phyloP scores from a whole-genome alignment of 164 flowering plant species.

The Vitis vinifera region ASM3070453v1 NC_081809.1:5075001-5075500 shows the following conservation, averaged over 20 bases:
- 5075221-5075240: neutral
- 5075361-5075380: too few species aligned
- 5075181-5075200: conserved; percentile 96
- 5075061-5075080: conserved; percentile 75
- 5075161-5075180: conserved; percentile 85
- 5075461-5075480: too few species aligned
- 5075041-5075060: conserved; percentile 78
- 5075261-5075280: too few species aligned
- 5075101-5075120: conserved; percentile 93
- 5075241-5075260: neutral
- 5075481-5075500: too few species aligned
- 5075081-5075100: conserved; percentile 76
- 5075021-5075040: conserved; percentile 77
- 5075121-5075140: conserved; percentile 74
- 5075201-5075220: conserved; percentile 38
- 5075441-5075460: too few species aligned
- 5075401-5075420: too few species aligned
- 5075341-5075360: too few species aligned
- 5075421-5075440: too few species aligned
- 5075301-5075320: too few species aligned
- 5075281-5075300: too few species aligned
- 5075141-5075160: conserved; percentile 71
- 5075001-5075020: conserved; percentile 83
- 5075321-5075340: too few species aligned
- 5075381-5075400: too few species aligned